Evolutionary conservation across 805 yeast genomes (phyloP).

Genomic region (Lipomyces kockii): DNA sequence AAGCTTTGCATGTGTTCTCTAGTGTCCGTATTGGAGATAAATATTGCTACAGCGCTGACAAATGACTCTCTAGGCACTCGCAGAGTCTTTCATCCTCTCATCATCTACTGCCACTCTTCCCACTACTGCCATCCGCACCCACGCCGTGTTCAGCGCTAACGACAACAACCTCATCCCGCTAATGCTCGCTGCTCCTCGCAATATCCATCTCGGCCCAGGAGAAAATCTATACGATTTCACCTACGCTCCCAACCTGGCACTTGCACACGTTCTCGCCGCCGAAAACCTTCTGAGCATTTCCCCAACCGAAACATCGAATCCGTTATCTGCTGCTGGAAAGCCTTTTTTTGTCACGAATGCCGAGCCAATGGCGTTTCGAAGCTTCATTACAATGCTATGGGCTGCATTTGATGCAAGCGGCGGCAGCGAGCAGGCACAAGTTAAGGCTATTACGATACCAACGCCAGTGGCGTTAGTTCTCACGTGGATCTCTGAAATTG

Average conservation of each 20-base stretch:
- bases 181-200: background rate
- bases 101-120: background rate
- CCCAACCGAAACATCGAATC: background rate
- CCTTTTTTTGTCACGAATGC: conserved; percentile 1
- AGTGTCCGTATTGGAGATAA: background rate
- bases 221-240: background rate
- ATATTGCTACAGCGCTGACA: background rate
- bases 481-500: background rate
- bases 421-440: background rate
- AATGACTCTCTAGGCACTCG: background rate
- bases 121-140: background rate
- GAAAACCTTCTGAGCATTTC: background rate
- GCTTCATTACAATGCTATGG: background rate
- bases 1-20: too few relatives aligned
- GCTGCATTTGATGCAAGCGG: background rate
- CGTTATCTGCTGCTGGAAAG: background rate
- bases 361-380: background rate
- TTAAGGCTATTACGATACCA: background rate
- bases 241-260: background rate
- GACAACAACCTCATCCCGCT: background rate
- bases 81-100: background rate
- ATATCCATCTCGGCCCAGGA: conserved; percentile 1
- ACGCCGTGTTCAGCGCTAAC: background rate
- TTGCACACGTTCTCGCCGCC: conserved; percentile 5
- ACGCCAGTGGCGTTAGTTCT: background rate